Percentiles rank a stretch among this genome's conserved stretches.
Conservation (phyloP, 306 rosid genomes). For the Fragaria vesca region DNA sequence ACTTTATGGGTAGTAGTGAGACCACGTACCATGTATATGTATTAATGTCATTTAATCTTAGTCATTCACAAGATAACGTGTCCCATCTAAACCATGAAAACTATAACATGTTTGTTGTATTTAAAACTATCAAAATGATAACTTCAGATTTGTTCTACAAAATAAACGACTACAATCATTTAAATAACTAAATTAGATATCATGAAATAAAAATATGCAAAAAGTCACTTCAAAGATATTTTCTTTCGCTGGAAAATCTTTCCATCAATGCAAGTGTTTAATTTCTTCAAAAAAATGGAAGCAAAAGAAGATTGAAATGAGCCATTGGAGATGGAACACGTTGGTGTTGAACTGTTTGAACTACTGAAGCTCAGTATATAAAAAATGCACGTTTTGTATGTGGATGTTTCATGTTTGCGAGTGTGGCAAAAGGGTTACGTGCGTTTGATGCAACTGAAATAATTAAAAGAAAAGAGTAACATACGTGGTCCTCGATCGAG, state of each 20-base stretch:
- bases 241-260: not conserved
- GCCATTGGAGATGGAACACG: slow-evolving; percentile 29
- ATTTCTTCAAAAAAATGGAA: not conserved
- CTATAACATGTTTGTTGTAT: too few species aligned
- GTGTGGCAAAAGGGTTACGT: slow-evolving; percentile 26
- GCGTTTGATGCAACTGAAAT: slow-evolving; percentile 8
- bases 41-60: too few species aligned
- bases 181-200: too few species aligned
- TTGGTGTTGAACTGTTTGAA: slow-evolving; percentile 11
- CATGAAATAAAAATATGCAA: not conserved
- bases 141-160: too few species aligned
- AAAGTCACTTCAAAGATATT: not conserved
- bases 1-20: too few species aligned
- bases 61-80: too few species aligned
- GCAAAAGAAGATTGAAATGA: slow-evolving; percentile 8
- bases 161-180: too few species aligned
- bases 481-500: not conserved
- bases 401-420: slow-evolving; percentile 9
- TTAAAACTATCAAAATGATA: too few species aligned
- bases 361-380: not conserved
- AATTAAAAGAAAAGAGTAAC: not conserved
- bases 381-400: slow-evolving; percentile 40
- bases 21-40: too few species aligned
- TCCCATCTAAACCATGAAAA: too few species aligned
- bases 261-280: slow-evolving; percentile 12